Evolutionary conservation across 1,284 basidiomycete genomes (phyloP).

Genomic region (Dichomitus squalens): DNA sequence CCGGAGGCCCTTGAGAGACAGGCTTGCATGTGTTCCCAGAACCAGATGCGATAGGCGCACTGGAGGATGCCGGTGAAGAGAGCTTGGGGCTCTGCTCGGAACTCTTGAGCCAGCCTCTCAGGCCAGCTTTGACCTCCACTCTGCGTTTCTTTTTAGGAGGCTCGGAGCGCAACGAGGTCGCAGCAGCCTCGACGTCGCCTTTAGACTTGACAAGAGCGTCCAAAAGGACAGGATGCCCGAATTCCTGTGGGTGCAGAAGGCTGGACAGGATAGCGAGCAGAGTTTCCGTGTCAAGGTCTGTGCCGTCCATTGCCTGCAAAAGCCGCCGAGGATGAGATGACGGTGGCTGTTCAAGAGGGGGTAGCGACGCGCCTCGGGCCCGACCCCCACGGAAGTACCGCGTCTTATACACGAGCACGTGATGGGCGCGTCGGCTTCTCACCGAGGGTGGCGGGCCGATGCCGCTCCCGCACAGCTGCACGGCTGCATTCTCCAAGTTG

Average conservation of each 20-base stretch:
- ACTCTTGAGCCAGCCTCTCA: slow-evolving; percentile 57
- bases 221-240: slow-evolving; percentile 48
- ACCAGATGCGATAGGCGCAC: background rate
- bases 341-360: background rate
- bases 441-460: background rate
- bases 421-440: background rate
- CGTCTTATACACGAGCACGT: slow-evolving; percentile 5
- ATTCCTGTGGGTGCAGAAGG: slow-evolving; percentile 44
- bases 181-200: slow-evolving; percentile 66
- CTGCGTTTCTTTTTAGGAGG: slow-evolving; percentile 42
- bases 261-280: slow-evolving; percentile 69
- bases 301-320: slow-evolving; percentile 5
- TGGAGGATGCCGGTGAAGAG: background rate
- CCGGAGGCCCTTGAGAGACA: too few relatives aligned
- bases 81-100: background rate
- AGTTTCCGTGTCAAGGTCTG: slow-evolving; percentile 60
- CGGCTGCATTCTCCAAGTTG: too few relatives aligned
- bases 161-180: slow-evolving; percentile 34
- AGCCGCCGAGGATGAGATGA: background rate
- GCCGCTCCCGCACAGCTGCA: background rate
- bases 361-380: background rate
- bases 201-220: slow-evolving; percentile 61
- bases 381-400: background rate
- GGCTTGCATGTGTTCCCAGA: too few relatives aligned
- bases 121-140: slow-evolving; percentile 36